Evolutionary conservation across 345 rosid genomes (phyloP).

Genomic region (Euphorbia pulcherrima): DNA sequence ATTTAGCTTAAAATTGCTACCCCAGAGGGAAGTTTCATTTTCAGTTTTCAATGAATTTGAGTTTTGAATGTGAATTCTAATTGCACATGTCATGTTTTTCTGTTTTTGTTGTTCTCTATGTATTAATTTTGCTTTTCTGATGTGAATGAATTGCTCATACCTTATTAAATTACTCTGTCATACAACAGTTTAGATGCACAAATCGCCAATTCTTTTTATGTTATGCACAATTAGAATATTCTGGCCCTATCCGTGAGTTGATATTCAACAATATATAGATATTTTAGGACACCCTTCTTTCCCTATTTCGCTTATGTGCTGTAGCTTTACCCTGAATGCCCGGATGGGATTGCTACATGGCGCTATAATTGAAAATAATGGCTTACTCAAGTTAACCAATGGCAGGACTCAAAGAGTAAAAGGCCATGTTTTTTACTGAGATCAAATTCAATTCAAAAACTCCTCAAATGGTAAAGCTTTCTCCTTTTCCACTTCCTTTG

Average conservation of each 20-base stretch:
- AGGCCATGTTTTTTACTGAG: no score
- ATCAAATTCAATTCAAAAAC: no score
- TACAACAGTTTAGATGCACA: not conserved
- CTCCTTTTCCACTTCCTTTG: no score
- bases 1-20: no score
- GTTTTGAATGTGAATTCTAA: not conserved
- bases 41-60: not conserved
- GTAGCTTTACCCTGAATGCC: not conserved
- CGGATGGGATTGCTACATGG: no score
- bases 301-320: not conserved
- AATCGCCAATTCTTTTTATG: not conserved
- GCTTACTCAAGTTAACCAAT: no score
- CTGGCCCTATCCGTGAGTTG: not conserved
- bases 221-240: not conserved
- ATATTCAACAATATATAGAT: no score
- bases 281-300: not conserved
- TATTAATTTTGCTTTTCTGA: no score
- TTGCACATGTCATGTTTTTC: not conserved
- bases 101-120: not conserved
- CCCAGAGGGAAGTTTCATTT: no score
- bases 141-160: not conserved
- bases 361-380: no score
- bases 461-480: no score
- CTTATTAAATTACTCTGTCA: not conserved
- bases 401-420: no score